Evolutionary conservation across 306 rosid genomes (phyloP).

Genomic region (Glycyrrhiza uralensis): DNA sequence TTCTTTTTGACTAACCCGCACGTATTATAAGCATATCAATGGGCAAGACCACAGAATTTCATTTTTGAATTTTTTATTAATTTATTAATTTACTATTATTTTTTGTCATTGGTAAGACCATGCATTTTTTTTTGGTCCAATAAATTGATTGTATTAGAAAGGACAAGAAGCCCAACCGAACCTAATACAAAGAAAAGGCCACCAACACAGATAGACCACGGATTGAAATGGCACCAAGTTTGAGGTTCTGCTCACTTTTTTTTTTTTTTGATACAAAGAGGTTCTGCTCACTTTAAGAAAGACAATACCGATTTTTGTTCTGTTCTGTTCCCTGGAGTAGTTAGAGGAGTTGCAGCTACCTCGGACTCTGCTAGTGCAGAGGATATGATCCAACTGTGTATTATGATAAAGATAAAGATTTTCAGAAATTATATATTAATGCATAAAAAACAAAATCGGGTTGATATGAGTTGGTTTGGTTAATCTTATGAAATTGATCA

Average conservation of each 20-base stretch:
- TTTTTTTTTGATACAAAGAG: too few species aligned
- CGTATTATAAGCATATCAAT: not conserved
- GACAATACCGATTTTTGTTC: not conserved
- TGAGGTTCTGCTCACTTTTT: not conserved
- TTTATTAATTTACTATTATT: not conserved
- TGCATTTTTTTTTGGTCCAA: too few species aligned
- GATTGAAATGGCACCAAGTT: not conserved
- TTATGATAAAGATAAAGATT: too few species aligned
- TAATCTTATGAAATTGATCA: not conserved
- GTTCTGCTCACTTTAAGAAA: not conserved
- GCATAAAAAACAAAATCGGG: too few species aligned
- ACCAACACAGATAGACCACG: too few species aligned
- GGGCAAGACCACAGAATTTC: slow-evolving; percentile 21
- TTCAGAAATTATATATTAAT: too few species aligned
- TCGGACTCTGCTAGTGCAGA: not conserved
- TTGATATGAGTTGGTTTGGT: not conserved
- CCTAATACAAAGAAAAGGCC: too few species aligned
- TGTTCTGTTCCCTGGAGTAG: not conserved
- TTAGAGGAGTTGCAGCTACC: not conserved
- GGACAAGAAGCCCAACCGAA: too few species aligned
- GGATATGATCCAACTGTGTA: not conserved
- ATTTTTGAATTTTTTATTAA: too few species aligned
- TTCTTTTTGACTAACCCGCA: not conserved
- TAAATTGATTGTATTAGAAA: too few species aligned
- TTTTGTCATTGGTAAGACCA: not conserved